Percentiles rank a stretch among this genome's conserved stretches.
Conservation (phyloP, 1,139 yeast genomes). For the Chernovozyma aurita region DNA sequence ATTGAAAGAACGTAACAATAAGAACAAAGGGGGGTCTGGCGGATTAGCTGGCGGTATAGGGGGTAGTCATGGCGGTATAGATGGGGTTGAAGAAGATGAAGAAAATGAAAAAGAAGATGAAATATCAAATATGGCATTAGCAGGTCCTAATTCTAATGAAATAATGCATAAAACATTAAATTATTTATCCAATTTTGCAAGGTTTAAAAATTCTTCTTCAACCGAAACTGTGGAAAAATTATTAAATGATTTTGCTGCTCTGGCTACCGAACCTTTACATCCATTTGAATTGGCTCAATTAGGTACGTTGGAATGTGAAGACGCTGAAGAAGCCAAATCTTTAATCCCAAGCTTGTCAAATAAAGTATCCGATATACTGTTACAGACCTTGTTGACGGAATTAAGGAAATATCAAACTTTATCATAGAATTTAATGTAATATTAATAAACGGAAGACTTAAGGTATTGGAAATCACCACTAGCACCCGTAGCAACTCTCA, state of each 20-base stretch:
- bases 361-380: slow-evolving; percentile 81
- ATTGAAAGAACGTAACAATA: slow-evolving; percentile 64
- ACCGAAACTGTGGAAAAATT: slow-evolving; percentile 91
- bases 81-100: slow-evolving; percentile 35
- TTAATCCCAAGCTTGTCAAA: slow-evolving; percentile 79
- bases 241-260: slow-evolving; percentile 63
- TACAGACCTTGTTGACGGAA: slow-evolving; percentile 84
- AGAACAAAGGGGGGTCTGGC: slow-evolving; percentile 13
- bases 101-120: slow-evolving; percentile 54
- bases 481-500: no score
- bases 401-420: slow-evolving; percentile 60
- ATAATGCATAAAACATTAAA: slow-evolving; percentile 90
- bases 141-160: slow-evolving; percentile 56
- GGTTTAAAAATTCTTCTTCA: slow-evolving; percentile 89
- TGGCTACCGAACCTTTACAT: slow-evolving; percentile 60
- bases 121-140: slow-evolving; percentile 64
- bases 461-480: no score
- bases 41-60: slow-evolving; percentile 2
- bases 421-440: slow-evolving; percentile 15
- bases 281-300: slow-evolving; percentile 96
- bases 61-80: slow-evolving; percentile 17
- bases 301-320: slow-evolving; percentile 92
- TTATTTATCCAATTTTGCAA: slow-evolving; percentile 77
- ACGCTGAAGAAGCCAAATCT: slow-evolving; percentile 95
- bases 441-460: background rate